Evolutionary conservation across 2,329 filamentous ascomycete genomes (phyloP), one percentile per base, ranked within the genome.

Genomic region (Colletotrichum horii): DNA sequence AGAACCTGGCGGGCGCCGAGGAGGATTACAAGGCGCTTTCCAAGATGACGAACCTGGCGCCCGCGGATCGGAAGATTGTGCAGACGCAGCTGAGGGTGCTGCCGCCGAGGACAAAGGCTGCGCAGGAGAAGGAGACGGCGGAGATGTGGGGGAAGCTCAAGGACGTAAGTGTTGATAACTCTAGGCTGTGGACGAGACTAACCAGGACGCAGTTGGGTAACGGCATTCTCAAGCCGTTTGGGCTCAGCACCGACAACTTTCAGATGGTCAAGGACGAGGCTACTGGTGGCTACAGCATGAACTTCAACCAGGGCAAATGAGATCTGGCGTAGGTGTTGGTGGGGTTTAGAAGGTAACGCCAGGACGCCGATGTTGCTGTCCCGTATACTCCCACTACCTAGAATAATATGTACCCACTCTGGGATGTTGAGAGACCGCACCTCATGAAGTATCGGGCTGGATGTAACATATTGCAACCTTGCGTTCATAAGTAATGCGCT

Each of bases 121-220:
- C 96, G 2, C 95, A 96, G 85, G 94, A 98, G 81, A 91, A 90
- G 79, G 97, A 99, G 85, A 95, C 97, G 91, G 93, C 91, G 4
- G 96, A 99, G 86, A 98, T 98, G 96, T 98, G 98, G 96, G 95
- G 94, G 22, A 98, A 98, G 87, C 85, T 99, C 80, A 98, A 98
- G 83, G 93, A 94, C 79, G 91, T 92, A 78, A 86, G 90, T 88
- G 66, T 22, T 24, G 22, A 1, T 28, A 15, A 5, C 8, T 38
- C 34, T 28, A 5, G 14, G 8, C 16, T 22, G 43, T 36, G 26
- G 8, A 6, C 19, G 74, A 65, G 19, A 48, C 77, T 81, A 19
- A 80, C 64, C 14, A 5, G 26, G 34, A 9, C 36, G 5, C 76
- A 94, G 85, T 87, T 99, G 76, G 97, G 97, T 0, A 98, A 99